These are phyloP conservation scores for Zygotorulaspora chibaensis DNA, from an alignment of 805 yeast genomes.

Conservation along the genomic window DNA sequence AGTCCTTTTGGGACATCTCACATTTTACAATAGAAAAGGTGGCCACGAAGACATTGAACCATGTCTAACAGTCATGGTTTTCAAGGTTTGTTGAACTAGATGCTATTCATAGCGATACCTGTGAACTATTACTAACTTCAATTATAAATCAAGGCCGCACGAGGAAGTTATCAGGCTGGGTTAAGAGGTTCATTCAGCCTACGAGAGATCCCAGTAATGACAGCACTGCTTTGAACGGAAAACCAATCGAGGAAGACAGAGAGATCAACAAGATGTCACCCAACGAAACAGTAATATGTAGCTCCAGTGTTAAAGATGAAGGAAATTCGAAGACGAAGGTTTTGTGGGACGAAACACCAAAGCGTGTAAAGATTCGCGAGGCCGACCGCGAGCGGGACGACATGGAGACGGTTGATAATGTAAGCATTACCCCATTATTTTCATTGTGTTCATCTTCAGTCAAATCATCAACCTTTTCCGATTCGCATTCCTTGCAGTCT, in stretches of 20 bases:
- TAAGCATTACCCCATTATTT: conserved; percentile 33
- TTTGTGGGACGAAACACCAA: conserved; percentile 24
- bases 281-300: not conserved
- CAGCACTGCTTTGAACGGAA: not conserved
- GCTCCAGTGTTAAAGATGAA: not conserved
- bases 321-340: conserved; percentile 14
- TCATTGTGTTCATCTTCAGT: conserved; percentile 36
- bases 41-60: too few species aligned
- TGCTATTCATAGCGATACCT: too few species aligned
- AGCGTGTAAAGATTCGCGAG: conserved; percentile 8
- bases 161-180: conserved; percentile 33
- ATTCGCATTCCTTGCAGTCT: conserved; percentile 33
- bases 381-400: conserved; percentile 6
- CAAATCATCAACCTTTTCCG: conserved; percentile 38
- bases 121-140: not conserved
- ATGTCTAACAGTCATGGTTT: conserved; percentile 19
- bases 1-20: too few species aligned
- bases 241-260: not conserved
- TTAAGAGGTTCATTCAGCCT: conserved; percentile 32
- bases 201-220: conserved; percentile 12
- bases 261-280: not conserved
- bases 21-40: too few species aligned
- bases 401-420: conserved; percentile 21
- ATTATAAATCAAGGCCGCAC: conserved; percentile 16
- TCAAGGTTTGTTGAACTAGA: conserved; percentile 12